These are phyloP conservation scores for Ascochyta rabiei DNA, from an alignment of 2,329 filamentous ascomycete species.

Conservation along the genomic window DNA sequence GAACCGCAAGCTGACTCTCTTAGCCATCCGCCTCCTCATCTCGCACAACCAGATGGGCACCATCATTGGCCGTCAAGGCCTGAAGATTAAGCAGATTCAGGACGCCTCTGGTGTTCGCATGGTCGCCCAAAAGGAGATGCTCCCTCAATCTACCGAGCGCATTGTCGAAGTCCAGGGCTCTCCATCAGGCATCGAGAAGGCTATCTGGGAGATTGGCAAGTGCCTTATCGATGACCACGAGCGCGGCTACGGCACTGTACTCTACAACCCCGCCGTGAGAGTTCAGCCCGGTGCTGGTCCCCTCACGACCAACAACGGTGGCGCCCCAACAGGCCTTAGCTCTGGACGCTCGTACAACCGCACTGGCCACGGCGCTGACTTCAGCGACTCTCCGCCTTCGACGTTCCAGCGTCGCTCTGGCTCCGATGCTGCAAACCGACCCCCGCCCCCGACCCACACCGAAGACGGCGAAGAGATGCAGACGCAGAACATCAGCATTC, in stretches of 20 bases:
- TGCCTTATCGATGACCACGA: constrained; percentile 98
- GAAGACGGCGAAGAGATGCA: constrained; percentile 98
- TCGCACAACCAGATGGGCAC: constrained; percentile 99
- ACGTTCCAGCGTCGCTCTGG: constrained; percentile 78
- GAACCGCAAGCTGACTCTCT: constrained; percentile 24
- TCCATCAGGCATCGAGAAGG: constrained; percentile 92
- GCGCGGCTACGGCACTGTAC: constrained; percentile 92
- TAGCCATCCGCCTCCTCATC: constrained; percentile 96
- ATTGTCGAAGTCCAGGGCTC: constrained; percentile 97
- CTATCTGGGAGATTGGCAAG: constrained; percentile 98
- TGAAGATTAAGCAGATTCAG: constrained; percentile 99
- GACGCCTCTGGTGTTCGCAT: constrained; percentile 96
- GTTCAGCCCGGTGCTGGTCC: constrained; percentile 69
- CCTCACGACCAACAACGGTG: constrained; percentile 59
- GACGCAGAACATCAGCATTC: constrained; percentile 99
- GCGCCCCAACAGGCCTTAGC: constrained; percentile 58
- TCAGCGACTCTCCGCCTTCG: constrained; percentile 76
- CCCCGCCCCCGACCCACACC: constrained; percentile 80
- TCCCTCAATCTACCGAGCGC: constrained; percentile 96
- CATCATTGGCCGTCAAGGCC: constrained; percentile 93
- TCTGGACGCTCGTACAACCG: constrained; percentile 76
- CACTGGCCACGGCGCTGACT: constrained; percentile 96
- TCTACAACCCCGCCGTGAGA: constrained; percentile 95
- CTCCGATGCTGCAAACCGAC: constrained; percentile 78
- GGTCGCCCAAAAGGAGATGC: constrained; percentile 99